Percentiles rank a stretch among this genome's conserved stretches.
phyloP scores from a whole-genome alignment of 2,329 filamentous ascomycete genomes.

The Aureobasidium lini region DNA sequence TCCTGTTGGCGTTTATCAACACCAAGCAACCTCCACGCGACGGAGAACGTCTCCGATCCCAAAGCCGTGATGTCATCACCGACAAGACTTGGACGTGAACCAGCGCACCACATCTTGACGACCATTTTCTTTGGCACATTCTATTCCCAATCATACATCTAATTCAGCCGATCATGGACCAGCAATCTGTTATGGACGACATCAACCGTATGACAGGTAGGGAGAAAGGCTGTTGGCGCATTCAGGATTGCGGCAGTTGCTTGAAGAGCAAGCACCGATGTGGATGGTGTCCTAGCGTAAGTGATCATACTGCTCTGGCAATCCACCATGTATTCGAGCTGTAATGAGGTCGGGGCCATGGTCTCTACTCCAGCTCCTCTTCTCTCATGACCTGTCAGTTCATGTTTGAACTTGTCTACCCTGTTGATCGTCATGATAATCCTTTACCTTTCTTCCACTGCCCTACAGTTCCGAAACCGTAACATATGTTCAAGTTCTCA shows the following conservation, averaged over 20 bases:
- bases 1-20: too few relatives aligned
- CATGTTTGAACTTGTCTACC: too few relatives aligned
- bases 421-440: too few relatives aligned
- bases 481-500: not conserved
- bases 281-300: slow-evolving; percentile 39
- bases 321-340: too few relatives aligned
- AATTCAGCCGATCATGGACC: not conserved
- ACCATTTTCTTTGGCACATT: not conserved
- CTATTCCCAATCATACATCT: not conserved
- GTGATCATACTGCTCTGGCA: slow-evolving; percentile 6
- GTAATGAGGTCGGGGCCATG: too few relatives aligned
- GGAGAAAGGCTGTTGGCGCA: slow-evolving; percentile 23
- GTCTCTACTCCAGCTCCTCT: too few relatives aligned
- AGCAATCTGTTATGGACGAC: not conserved
- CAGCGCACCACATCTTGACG: not conserved
- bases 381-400: too few relatives aligned
- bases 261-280: slow-evolving; percentile 26
- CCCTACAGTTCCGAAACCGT: too few relatives aligned
- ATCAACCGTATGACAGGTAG: not conserved
- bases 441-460: too few relatives aligned
- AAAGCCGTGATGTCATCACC: not conserved
- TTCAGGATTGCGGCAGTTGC: slow-evolving; percentile 26
- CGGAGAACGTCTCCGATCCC: not conserved
- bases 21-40: not conserved
- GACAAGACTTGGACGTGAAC: not conserved